Evolutionary conservation across 352 stramenopile species (phyloP).

Genomic region (Peronospora farinosa): DNA sequence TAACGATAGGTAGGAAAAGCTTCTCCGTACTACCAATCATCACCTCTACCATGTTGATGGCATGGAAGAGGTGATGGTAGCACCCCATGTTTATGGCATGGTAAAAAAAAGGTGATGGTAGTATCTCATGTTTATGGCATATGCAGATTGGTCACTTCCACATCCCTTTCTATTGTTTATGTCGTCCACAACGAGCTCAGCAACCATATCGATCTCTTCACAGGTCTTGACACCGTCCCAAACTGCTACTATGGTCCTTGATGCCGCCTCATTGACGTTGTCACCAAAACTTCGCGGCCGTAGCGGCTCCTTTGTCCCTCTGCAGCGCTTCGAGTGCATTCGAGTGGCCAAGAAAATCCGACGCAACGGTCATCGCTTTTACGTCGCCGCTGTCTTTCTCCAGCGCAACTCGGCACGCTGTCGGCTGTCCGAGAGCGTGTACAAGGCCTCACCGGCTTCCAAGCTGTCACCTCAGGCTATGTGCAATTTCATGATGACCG

Average conservation of each 20-base stretch:
- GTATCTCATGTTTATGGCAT: no score
- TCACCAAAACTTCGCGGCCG: slow-evolving; percentile 7
- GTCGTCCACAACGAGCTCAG: neutral
- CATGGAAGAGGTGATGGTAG: no score
- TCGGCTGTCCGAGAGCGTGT: slow-evolving; percentile 28
- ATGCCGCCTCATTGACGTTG: neutral
- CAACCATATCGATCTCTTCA: slow-evolving; percentile 4
- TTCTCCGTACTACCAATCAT: no score
- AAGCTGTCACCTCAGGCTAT: slow-evolving; percentile 21
- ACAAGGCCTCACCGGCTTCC: slow-evolving; percentile 13
- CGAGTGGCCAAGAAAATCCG: slow-evolving; percentile 26
- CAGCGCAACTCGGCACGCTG: slow-evolving; percentile 22
- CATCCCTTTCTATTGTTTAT: slow-evolving; percentile 5
- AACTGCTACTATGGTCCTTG: slow-evolving; percentile 17
- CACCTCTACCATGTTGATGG: no score
- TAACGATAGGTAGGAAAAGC: no score
- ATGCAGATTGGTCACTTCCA: neutral
- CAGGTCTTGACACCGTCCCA: slow-evolving; percentile 19
- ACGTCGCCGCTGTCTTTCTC: slow-evolving; percentile 31
- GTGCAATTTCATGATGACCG: slow-evolving; percentile 24
- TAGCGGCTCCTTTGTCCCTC: slow-evolving; percentile 16
- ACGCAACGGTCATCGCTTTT: slow-evolving; percentile 22
- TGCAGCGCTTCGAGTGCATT: slow-evolving; percentile 30
- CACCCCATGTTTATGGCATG: no score
- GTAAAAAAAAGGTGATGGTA: no score